Evolutionary conservation across 169 alveolate species (phyloP).

Genomic region (Eimeria falciformis): DNA sequence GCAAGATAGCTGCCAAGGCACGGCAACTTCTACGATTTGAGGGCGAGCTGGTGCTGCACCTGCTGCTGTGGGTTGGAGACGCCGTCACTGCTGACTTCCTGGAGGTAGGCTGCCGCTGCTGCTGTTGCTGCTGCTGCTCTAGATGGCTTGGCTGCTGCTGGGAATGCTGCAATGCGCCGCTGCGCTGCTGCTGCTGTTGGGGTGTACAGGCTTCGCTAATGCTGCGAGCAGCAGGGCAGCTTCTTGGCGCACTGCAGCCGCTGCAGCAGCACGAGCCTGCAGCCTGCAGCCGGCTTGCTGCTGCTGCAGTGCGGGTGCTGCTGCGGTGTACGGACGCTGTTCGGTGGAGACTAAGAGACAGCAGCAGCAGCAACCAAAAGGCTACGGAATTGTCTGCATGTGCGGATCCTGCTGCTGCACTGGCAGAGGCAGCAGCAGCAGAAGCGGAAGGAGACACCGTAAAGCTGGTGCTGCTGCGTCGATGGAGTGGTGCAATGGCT

Average conservation of each 20-base stretch:
- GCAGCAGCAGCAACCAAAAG: conserved; percentile 7
- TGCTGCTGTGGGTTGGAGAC: conserved; percentile 37
- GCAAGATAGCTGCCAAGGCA: conserved; percentile 23
- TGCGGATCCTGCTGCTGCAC: conserved; percentile 36
- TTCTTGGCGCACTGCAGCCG: conserved; percentile 48
- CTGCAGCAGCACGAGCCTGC: conserved; percentile 33
- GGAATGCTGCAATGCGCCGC: not conserved
- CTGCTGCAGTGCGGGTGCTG: conserved; percentile 46
- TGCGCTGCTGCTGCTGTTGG: conserved; percentile 1
- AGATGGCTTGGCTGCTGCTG: not conserved
- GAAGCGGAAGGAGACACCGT: not conserved
- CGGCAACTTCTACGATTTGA: conserved; percentile 41
- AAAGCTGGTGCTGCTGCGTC: conserved; percentile 36
- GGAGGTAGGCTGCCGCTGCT: conserved; percentile 19
- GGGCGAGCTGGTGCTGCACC: conserved; percentile 37
- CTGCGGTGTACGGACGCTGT: conserved; percentile 45
- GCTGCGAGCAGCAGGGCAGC: conserved; percentile 30
- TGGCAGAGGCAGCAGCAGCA: conserved; percentile 58
- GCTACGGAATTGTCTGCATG: not conserved
- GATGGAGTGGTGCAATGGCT: not conserved
- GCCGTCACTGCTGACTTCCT: not conserved
- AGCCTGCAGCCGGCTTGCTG: conserved; percentile 40
- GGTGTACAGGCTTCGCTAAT: conserved; percentile 25
- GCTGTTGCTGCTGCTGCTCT: conserved; percentile 3
- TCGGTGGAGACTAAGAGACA: conserved; percentile 3